phyloP scores from a whole-genome alignment of 2,329 filamentous ascomycete genomes.

The Aureobasidium pullulans region DNA sequence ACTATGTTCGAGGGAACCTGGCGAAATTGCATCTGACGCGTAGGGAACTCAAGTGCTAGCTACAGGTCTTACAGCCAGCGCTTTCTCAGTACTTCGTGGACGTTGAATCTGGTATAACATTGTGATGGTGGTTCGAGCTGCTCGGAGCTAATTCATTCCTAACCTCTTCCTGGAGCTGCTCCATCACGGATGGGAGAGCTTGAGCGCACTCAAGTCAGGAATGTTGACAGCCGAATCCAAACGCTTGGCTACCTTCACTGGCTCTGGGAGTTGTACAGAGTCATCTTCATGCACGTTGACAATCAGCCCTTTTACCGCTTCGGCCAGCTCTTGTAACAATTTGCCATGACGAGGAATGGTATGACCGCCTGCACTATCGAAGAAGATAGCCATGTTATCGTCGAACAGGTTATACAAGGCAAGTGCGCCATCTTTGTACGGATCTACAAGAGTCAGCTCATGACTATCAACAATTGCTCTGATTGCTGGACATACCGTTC shows the following conservation, averaged over 20 bases:
- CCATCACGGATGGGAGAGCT: not conserved
- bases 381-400: conserved; percentile 1
- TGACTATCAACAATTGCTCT: no score
- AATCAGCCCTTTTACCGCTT: not conserved
- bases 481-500: not conserved
- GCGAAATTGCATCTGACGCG: no score
- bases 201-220: not conserved
- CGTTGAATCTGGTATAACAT: no score
- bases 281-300: not conserved
- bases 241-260: not conserved
- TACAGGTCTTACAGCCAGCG: no score
- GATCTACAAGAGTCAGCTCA: not conserved
- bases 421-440: conserved; percentile 3
- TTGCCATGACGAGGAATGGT: conserved; percentile 5
- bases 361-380: not conserved
- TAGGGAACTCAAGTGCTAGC: no score
- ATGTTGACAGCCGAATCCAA: not conserved
- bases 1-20: no score
- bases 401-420: conserved; percentile 8
- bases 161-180: no score
- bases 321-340: not conserved
- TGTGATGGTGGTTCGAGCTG: no score
- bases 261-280: not conserved
- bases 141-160: no score
- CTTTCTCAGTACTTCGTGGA: no score